Conservation (phyloP, 1,284 basidiomycete genomes). For the Malassezia caprae region DNA sequence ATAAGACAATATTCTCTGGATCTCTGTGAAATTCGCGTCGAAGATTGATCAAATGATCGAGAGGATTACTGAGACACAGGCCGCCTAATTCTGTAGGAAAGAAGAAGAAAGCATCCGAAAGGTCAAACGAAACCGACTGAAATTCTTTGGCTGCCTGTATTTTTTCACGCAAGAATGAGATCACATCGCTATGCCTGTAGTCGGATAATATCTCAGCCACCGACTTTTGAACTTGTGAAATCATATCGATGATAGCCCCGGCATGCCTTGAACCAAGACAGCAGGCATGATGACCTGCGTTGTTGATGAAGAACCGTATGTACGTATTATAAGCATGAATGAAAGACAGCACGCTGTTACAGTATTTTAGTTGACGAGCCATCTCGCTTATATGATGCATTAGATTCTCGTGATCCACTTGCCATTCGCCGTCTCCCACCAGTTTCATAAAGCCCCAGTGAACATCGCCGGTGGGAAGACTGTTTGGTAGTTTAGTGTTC, state of each 20-base stretch:
- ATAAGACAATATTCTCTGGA: background rate
- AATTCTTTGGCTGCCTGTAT: background rate
- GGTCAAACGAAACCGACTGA: background rate
- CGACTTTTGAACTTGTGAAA: background rate
- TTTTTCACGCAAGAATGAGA: background rate
- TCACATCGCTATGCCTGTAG: background rate
- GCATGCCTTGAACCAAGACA: background rate
- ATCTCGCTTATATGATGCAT: background rate
- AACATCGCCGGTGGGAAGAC: background rate
- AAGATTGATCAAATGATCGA: background rate
- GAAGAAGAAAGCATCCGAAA: background rate
- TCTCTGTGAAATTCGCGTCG: background rate
- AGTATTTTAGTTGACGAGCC: background rate
- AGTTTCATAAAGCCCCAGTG: background rate
- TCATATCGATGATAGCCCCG: background rate
- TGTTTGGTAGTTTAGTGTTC: background rate
- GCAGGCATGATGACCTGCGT: background rate
- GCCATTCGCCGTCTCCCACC: background rate
- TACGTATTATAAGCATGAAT: slow-evolving; percentile 6
- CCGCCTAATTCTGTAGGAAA: background rate
- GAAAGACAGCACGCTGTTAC: background rate
- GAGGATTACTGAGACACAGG: background rate
- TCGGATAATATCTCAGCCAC: background rate
- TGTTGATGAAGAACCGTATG: slow-evolving; percentile 1
- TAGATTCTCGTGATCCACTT: background rate